Evolutionary conservation across 352 stramenopile species (phyloP), one percentile per base, ranked within the genome.

Genomic region (Phytophthora agathidicida): DNA sequence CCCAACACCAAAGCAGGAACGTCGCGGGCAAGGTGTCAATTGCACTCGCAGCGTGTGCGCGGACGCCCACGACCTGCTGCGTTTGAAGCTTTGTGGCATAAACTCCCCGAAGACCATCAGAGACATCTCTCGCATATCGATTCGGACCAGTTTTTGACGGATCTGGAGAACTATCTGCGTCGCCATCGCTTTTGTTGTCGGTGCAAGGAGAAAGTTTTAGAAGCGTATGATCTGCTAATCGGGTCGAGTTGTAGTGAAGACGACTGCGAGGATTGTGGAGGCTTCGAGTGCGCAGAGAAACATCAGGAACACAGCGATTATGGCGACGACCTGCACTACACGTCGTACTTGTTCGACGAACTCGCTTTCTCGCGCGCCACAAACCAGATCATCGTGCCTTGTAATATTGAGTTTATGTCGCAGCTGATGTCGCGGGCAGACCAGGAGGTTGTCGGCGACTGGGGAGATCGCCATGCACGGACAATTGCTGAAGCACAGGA

Each of bases 181-280:
- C 80, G 86, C 27, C 86, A 95, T 74, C 86, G 86, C 13, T 95
- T 95, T 61, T 95, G 86, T 57, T 95, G 86, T 54, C 82, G 86
- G 8, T 95, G 86, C 55, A 95, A 95, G 51, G 86, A 95, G 44
- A 95, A 95, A 51, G 86, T 94, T 32, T 73, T 95, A 53, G 86
- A 95, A 59, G 86, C 86, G 30, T 95, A 93, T 77, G 86, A 95
- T 60, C 49, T 95, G 60, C 74, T 95, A 20, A 87, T 93, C 19
- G 86, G 83, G 4, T 91, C 83, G 42, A 92, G 86, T 32, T 93
- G 83, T 56, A 93, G 82, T 35, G 86, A 95, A 44, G 82, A 91
- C 61, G 86, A 95, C 49, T 95, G 86, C 54, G 86, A 95, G 54
- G 83, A 92, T 64, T 95, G 86, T 30, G 83, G 80, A 17, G 77